phyloP scores from a whole-genome alignment of 2,329 filamentous ascomycete genomes.

The Hypocrella siamensis region DNA sequence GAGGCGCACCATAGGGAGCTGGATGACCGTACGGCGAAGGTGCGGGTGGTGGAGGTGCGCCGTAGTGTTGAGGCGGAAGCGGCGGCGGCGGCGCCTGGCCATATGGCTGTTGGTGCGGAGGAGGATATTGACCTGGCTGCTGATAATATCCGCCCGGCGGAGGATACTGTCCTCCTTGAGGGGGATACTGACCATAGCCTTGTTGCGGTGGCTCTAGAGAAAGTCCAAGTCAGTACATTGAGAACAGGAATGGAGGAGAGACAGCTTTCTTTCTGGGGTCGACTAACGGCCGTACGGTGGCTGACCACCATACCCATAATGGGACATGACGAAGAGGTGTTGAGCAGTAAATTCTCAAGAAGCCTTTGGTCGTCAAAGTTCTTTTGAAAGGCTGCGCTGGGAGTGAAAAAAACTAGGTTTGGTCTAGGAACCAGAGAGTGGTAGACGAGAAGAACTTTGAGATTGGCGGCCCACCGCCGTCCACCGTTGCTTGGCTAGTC shows the following conservation, averaged over 20 bases:
- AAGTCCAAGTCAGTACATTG: not conserved
- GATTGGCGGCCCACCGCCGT: too few relatives aligned
- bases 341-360: too few relatives aligned
- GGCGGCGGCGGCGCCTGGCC: constrained; percentile 7
- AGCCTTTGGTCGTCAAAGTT: too few relatives aligned
- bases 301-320: constrained; percentile 13
- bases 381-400: too few relatives aligned
- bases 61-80: constrained; percentile 11
- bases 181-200: constrained; percentile 18
- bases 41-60: constrained; percentile 11
- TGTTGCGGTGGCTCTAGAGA: constrained; percentile 18
- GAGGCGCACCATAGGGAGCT: constrained; percentile 24
- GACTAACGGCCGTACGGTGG: constrained; percentile 19
- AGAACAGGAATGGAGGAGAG: not conserved
- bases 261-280: too few relatives aligned
- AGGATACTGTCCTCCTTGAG: constrained; percentile 9
- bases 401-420: too few relatives aligned
- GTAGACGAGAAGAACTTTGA: too few relatives aligned
- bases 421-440: too few relatives aligned
- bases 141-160: constrained; percentile 13
- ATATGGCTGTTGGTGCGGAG: constrained; percentile 9
- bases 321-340: constrained; percentile 21
- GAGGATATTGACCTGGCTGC: constrained; percentile 6
- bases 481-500: too few relatives aligned
- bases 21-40: constrained; percentile 10